Evolutionary conservation across 1,139 yeast genomes (phyloP), one percentile per base, ranked within the genome.

Genomic region (Barnettozyma hawaiiensis): DNA sequence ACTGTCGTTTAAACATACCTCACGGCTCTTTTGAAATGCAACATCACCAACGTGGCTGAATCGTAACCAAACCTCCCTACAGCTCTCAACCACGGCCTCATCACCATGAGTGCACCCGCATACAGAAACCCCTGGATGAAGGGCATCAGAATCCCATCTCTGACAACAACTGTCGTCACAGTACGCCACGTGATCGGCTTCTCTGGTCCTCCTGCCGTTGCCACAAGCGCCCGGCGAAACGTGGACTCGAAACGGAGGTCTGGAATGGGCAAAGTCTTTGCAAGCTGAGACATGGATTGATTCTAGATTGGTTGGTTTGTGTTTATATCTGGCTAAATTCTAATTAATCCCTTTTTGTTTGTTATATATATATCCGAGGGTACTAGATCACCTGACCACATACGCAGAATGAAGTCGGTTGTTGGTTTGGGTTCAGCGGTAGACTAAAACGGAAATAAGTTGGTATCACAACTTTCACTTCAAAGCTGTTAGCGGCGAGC

Each of bases 121-220:
- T 75, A 69, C 12, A 67, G 48, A 18, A 76, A 63, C 7, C 85
- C 85, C 50, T 80, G 85, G 2, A 70, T 53, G 42, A 84, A 69
- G 1, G 92, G 92, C 79, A 82, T 74, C n/a, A 83, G 14, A 3
- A 84, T 56, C 47, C 81, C 82, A 55, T 83, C 90, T 48, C 75
- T 75, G 9, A 81, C 39, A 0, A 84, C 62, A 1, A 85, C 83
- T 53, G 75, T 76, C 0, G 69, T 51, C 7, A 80, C 73, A 0
- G 75, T 65, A 2, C 61, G 56, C 1, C 76, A 76, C 0, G 81
- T 71, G 22, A 76, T 46, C 23, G 31, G 37, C 12, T 26, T 15
- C 3, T 24, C 34, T 12, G 35, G 31, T 4, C 41, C 46, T 34
- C 43, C 48, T 15, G 41, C 31, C 4, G 26, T 27, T 7, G 41